Base-by-base conservation (phyloP, 2,329 filamentous ascomycete species). In the Fusarium transvaalense region DNA sequence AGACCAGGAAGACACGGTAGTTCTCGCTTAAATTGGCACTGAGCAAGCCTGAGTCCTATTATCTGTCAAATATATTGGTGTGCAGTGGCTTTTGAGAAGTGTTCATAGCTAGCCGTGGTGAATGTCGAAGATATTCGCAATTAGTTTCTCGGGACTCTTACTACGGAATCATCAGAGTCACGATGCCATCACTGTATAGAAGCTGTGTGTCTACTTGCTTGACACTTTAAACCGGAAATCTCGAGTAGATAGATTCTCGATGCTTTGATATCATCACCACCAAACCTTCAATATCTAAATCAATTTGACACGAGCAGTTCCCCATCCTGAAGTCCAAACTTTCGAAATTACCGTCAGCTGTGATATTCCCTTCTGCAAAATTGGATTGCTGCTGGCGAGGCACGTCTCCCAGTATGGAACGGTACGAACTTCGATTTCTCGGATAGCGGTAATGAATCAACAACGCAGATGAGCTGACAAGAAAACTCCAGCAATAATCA, bases 51-150 rank as follows among this genome's bases (percentile, higher is more conserved):
- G 29, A 12, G 10, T 4, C 6, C 23, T 25, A 25, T 25, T 25
- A 29, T 29, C 29, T 29, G 29, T 9, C 29, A 29, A 12, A 10
- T 10, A 29, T 29, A 29, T 6, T 29, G 10, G 42, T 77, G 87
- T 10, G 73, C 86, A 21, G 57, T 71, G 42, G 84, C 82, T 6
- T 70, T 89, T 64, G 77, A 78, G 42, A 80, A 79, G 54, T 81
- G 83, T 69, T 88, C 88, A 70, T 79, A 76, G 5, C 80, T 88
- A 58, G 68, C 76, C 17, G 73, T 89, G 41, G 78, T 14, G 14
- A 73, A 2, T 29, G 69, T 76, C 4, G 77, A 69, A 23, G 71
- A 71, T 10, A 69, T 72, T 27, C 21, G 2, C n/a, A 51, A 56
- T 68, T 60, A 25, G 32, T 54, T 10, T 69, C 64, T 9, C 21